phyloP scores from a whole-genome alignment of 495 filamentous ascomycete species.

The Hypoxylon fragiforme region DNA sequence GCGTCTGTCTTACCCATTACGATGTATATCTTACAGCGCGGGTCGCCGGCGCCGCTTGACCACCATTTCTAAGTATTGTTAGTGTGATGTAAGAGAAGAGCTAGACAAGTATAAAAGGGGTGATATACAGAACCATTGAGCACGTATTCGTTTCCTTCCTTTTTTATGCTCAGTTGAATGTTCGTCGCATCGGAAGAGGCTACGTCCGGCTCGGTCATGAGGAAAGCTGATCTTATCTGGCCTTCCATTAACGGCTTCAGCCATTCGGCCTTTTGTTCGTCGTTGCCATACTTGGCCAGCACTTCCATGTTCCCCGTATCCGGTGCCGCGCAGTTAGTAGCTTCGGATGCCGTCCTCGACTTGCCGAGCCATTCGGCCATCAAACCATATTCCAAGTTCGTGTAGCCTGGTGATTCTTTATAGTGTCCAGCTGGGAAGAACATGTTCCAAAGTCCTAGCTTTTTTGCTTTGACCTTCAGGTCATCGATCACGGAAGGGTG shows the following conservation, averaged over 20 bases:
- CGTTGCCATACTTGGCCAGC: constrained; percentile 88
- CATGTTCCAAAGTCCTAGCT: constrained; percentile 96
- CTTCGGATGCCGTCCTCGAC: constrained; percentile 78
- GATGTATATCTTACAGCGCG: constrained; percentile 84
- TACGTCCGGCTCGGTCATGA: constrained; percentile 90
- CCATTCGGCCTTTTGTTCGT: constrained; percentile 87
- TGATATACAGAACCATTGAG: constrained; percentile 76
- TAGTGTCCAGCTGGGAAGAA: constrained; percentile 95
- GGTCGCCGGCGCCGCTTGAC: constrained; percentile 89
- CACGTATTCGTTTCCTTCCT: constrained; percentile 79
- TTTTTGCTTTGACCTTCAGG: constrained; percentile 80
- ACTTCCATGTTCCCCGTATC: constrained; percentile 98
- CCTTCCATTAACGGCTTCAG: constrained; percentile 81
- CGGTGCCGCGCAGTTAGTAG: constrained; percentile 87
- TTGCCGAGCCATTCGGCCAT: constrained; percentile 91
- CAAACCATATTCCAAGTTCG: constrained; percentile 88
- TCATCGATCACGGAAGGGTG: constrained; percentile 84
- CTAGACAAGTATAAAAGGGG: neutral
- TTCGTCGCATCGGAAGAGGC: constrained; percentile 89
- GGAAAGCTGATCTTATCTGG: constrained; percentile 83
- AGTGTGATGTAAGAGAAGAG: neutral
- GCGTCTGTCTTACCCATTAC: constrained; percentile 88
- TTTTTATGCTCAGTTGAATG: constrained; percentile 78
- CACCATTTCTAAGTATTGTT: constrained; percentile 78
- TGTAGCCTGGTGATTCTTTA: constrained; percentile 87